Evolutionary conservation across 2,329 filamentous ascomycete genomes (phyloP), one percentile per base, ranked within the genome.

Genomic region (Pseudogymnoascus sp.): DNA sequence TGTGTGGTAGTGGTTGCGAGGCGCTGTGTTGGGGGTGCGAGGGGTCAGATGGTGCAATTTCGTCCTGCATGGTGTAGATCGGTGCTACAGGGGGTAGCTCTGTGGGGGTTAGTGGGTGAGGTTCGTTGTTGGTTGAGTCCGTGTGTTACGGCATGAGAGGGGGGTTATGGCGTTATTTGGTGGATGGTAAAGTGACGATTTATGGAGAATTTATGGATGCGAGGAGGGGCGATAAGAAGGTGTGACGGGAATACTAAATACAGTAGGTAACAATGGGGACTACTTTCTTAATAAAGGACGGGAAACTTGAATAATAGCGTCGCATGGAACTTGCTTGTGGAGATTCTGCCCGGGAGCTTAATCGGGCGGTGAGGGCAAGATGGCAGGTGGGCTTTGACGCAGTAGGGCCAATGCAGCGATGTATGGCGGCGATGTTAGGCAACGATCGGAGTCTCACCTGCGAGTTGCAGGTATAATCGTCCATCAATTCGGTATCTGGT

Each of bases 21-120:
- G 11, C 20, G 5, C 18, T 14, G 11, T 9, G 39, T 43, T 25
- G 18, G 39, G 39, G 20, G 39, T 25, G 39, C 39, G 39, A 43
- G 39, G 39, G 39, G 39, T 43, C 39, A 43, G 39, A 43, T 43
- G 39, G 20, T 43, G 39, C 39, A 43, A 43, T 43, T 43, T 43
- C 20, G 2, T 16, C 5, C 39, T 14, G 39, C 39, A 43, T 43
- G 34, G 25, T 57, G 50, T 7, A 37, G 18, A 37, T 57, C 34
- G 25, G 28, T 32, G 25, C 6, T 22, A 37, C 50, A 34, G 34
- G 34, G 34, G 50, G 25, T 34, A 18, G 50, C 16, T 37, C 16
- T 18, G 30, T 32, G 50, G 50, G 39, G 20, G 39, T 43, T 25
- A 25, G 39, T 43, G 39, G 39, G 4, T n/a, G 20, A 41, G 18